These are phyloP conservation scores for Thelephora terrestris DNA, from an alignment of 1,284 basidiomycete genomes.

Conservation along the genomic window DNA sequence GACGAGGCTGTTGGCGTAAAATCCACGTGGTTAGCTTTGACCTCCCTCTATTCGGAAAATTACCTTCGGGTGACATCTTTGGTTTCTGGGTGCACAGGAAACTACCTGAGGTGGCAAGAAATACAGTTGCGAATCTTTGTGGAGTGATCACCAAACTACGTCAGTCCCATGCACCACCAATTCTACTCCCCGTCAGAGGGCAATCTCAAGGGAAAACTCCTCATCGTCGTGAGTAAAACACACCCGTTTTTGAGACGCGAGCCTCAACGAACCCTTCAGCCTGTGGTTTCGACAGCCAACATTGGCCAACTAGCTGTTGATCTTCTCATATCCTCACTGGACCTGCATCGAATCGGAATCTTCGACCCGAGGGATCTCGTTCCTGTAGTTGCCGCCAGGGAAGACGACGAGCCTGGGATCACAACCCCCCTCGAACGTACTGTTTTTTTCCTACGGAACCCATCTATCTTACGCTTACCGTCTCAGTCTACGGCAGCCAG, in stretches of 20 bases:
- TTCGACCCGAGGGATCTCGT: conserved; percentile 53
- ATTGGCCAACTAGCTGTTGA: conserved; percentile 69
- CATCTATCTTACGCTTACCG: background rate
- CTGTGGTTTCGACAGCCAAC: conserved; percentile 72
- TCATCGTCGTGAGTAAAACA: conserved; percentile 37
- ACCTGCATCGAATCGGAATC: conserved; percentile 47
- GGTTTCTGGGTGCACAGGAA: too few species aligned
- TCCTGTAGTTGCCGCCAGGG: conserved; percentile 58
- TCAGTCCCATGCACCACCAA: conserved; percentile 12
- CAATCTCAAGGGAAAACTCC: conserved; percentile 32
- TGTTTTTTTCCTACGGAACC: conserved; percentile 14
- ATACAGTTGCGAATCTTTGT: too few species aligned
- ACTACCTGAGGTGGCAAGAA: too few species aligned
- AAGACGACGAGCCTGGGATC: conserved; percentile 45
- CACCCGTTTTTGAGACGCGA: conserved; percentile 4
- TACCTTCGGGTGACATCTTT: too few species aligned
- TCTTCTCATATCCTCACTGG: conserved; percentile 57
- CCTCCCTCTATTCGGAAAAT: too few species aligned
- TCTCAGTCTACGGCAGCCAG: conserved; percentile 51
- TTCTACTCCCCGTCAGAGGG: conserved; percentile 22
- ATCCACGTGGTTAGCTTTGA: too few species aligned
- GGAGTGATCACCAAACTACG: too few species aligned
- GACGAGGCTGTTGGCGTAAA: too few species aligned
- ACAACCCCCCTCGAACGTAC: conserved; percentile 68
- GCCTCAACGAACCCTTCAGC: conserved; percentile 32